A percentile compares a stretch with the other conserved stretches of the same genome.
Conservation (phyloP, 2,329 filamentous ascomycete genomes). For the Lachnellula cervina region DNA sequence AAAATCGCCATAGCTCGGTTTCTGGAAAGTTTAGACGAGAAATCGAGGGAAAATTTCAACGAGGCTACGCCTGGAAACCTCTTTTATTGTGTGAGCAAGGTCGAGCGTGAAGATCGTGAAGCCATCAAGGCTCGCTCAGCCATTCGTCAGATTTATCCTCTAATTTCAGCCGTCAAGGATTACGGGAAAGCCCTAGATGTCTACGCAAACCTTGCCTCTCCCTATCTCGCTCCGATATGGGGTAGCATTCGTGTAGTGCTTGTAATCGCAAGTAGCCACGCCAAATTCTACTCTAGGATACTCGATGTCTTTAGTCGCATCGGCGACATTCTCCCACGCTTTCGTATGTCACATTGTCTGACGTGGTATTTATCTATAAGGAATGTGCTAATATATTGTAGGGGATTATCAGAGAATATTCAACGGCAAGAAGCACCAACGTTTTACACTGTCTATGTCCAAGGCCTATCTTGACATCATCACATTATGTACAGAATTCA, state of each 20-base stretch:
- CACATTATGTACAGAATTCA: constrained; percentile 10
- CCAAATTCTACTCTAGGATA: constrained; percentile 8
- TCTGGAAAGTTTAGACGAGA: constrained; percentile 8
- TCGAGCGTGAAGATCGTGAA: constrained; percentile 6
- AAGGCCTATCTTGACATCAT: constrained; percentile 18
- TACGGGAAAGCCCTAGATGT: constrained; percentile 13
- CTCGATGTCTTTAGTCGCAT: constrained; percentile 8
- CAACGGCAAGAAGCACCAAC: constrained; percentile 8
- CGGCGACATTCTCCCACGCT: constrained; percentile 12
- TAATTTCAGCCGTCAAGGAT: constrained; percentile 5
- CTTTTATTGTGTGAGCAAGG: constrained; percentile 11
- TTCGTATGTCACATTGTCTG: neutral
- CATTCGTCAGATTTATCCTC: neutral
- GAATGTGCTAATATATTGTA: neutral
- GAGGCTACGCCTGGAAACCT: constrained; percentile 15
- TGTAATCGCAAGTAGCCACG: constrained; percentile 2
- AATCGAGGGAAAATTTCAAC: constrained; percentile 9
- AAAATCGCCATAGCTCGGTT: constrained; percentile 10
- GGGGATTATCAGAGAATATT: constrained; percentile 16
- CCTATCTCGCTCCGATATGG: constrained; percentile 12
- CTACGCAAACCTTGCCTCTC: constrained; percentile 5
- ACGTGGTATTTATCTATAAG: neutral
- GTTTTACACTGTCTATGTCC: constrained; percentile 9
- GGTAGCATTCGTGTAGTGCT: constrained; percentile 12
- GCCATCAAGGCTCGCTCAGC: neutral